Base-by-base conservation (phyloP, 2,329 filamentous ascomycete genomes). In the Penicillium sp. region DNA sequence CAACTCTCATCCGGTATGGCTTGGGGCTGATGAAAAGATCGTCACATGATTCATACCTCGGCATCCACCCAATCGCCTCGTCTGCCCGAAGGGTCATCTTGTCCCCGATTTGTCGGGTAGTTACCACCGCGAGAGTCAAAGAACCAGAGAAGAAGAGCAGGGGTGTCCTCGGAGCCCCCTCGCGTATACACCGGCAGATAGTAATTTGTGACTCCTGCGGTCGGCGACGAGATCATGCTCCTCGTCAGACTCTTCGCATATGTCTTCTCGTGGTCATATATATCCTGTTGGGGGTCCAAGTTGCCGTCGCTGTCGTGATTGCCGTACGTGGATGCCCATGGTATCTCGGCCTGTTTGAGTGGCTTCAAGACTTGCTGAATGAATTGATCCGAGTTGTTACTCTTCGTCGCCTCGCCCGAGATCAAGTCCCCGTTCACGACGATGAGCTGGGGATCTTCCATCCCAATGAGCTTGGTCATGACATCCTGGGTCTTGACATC, bases 341-440 rank as follows among this genome's bases (percentile, higher is more conserved):
- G 72, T 0, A 85, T 60, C 6, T 72, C 70, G 12, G 77, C 74
- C 3, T 76, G 54, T 0, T 84, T 69, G 0, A 88, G 66, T 0
- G 82, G 83, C 1, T 59, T 66, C 1, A 85, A 79, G 8, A 85
- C 75, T 55, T 76, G 66, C 54, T 86, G 80, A 3, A 86, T 48
- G 46, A 84, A 83, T 5, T 66, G 56, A 0, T 79, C 82, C 25
- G 73, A 72, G 57, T 85, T 85, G 4, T 4, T 72, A 48, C 50
- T 71, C 78, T 0, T 36, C 1, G 76, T 76, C 48, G 82, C 81
- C 49, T 88, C 84, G 35, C 85, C 84, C 0, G 84, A 85, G 46
- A 86, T 82, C 3, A 88, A 71, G 56, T 88, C 85, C 11, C 85
- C 85, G 46, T 87, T 88, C 27, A 88, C 65, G 0, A 88, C 79